These are phyloP conservation scores for Schizochytrium sp. DNA, from an alignment of 108 stramenopile genomes.

Conservation along the genomic window DNA sequence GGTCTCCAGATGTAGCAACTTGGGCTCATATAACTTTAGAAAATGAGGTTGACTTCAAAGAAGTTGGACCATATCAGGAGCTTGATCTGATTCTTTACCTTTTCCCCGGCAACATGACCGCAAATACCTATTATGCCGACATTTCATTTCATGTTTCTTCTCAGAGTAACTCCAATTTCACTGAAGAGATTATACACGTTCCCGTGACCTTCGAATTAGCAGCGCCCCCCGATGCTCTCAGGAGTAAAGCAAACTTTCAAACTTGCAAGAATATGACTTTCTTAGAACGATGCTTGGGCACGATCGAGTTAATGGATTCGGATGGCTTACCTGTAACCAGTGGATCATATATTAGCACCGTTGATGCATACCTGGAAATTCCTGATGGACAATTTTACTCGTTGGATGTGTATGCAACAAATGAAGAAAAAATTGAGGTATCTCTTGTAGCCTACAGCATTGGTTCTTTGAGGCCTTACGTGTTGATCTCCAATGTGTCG, in stretches of 20 bases:
- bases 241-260: neutral
- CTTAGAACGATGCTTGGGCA: neutral
- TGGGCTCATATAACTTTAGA: too few species aligned
- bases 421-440: neutral
- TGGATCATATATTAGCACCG: neutral
- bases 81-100: too few species aligned
- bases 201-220: neutral
- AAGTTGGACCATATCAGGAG: too few species aligned
- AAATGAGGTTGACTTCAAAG: too few species aligned
- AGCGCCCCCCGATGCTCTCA: constrained; percentile 6
- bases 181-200: neutral
- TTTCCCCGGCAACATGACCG: too few species aligned
- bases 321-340: neutral
- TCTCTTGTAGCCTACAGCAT: neutral
- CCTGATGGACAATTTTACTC: neutral
- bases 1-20: too few species aligned
- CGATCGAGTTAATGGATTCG: neutral
- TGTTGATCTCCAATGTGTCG: constrained; percentile 4
- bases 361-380: neutral
- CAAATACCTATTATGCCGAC: neutral
- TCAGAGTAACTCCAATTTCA: neutral
- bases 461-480: neutral
- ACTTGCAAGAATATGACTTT: neutral
- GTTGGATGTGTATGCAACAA: neutral
- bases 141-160: neutral